These are phyloP conservation scores for Lepiota brunneoincarnata DNA, from an alignment of 768 basidiomycete genomes.

Conservation along the genomic window DNA sequence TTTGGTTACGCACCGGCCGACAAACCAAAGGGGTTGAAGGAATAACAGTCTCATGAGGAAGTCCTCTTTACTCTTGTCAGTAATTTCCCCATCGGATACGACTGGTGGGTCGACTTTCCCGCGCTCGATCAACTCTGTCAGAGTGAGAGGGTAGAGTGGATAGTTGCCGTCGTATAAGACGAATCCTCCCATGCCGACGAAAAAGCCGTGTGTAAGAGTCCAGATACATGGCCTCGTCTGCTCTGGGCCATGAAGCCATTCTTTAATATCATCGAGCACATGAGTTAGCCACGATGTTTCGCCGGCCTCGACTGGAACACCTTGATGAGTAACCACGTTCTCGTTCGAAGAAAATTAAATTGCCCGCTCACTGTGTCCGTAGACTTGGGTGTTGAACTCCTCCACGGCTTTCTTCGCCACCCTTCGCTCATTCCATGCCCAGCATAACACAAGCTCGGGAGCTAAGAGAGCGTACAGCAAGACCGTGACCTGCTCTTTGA, in stretches of 20 bases:
- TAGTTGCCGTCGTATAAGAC: neutral
- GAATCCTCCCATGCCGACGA: constrained; percentile 14
- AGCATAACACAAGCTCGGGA: constrained; percentile 16
- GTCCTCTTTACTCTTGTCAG: constrained; percentile 14
- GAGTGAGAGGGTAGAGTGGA: neutral
- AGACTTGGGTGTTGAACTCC: too few relatives aligned
- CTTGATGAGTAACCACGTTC: too few relatives aligned
- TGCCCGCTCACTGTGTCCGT: too few relatives aligned
- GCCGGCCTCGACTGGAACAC: too few relatives aligned
- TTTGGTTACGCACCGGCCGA: constrained; percentile 4
- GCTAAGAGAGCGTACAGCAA: constrained; percentile 4
- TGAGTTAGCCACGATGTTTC: too few relatives aligned
- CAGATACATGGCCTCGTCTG: neutral
- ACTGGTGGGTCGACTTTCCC: constrained; percentile 2
- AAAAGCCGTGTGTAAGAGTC: constrained; percentile 16
- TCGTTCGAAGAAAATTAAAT: too few relatives aligned
- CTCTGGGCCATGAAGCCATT: neutral
- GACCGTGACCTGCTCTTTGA: neutral
- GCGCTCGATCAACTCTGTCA: neutral
- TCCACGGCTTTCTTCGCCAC: neutral
- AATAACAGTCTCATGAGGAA: constrained; percentile 9
- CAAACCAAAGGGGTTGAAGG: constrained; percentile 9
- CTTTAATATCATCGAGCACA: neutral
- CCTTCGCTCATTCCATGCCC: constrained; percentile 15
- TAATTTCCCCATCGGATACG: constrained; percentile 1